A percentile compares a stretch with the other conserved stretches of the same genome.
These are phyloP conservation scores for Alliaria petiolata DNA, from an alignment of 345 rosid genomes.

Conservation along the genomic window DNA sequence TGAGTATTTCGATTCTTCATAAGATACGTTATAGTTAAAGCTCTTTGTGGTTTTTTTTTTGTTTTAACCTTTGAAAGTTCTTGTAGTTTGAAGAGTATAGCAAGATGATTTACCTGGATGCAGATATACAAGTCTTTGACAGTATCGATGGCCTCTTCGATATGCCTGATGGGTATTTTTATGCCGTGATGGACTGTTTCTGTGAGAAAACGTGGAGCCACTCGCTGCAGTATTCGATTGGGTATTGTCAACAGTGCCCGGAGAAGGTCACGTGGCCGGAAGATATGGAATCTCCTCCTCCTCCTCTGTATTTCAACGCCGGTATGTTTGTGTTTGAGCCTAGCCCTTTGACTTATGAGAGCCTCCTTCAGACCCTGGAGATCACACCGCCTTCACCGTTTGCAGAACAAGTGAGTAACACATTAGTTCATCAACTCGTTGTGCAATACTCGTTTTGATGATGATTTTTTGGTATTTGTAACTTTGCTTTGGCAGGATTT, in stretches of 20 bases:
- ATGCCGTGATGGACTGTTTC: constrained; percentile 79
- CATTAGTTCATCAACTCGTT: too few relatives aligned
- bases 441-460: too few relatives aligned
- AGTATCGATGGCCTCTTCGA: constrained; percentile 72
- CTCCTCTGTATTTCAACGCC: constrained; percentile 75
- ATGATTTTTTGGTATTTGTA: background rate
- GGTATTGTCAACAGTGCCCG: constrained; percentile 84
- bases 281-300: constrained; percentile 48
- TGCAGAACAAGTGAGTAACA: constrained; percentile 71
- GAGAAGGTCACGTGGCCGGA: constrained; percentile 56
- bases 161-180: constrained; percentile 51
- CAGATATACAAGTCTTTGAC: constrained; percentile 75
- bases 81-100: constrained; percentile 61
- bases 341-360: constrained; percentile 39
- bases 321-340: constrained; percentile 83
- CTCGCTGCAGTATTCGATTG: constrained; percentile 53
- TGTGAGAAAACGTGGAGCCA: constrained; percentile 77
- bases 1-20: constrained; percentile 25
- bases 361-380: constrained; percentile 46
- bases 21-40: background rate
- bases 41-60: background rate
- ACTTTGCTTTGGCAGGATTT: constrained; percentile 53
- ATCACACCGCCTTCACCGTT: constrained; percentile 62
- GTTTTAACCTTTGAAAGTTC: background rate
- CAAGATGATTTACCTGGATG: constrained; percentile 82